Percentiles rank a stretch among this genome's conserved stretches.
Conservation (phyloP, 2,329 filamentous ascomycete species). For the Rutstroemia sp. region DNA sequence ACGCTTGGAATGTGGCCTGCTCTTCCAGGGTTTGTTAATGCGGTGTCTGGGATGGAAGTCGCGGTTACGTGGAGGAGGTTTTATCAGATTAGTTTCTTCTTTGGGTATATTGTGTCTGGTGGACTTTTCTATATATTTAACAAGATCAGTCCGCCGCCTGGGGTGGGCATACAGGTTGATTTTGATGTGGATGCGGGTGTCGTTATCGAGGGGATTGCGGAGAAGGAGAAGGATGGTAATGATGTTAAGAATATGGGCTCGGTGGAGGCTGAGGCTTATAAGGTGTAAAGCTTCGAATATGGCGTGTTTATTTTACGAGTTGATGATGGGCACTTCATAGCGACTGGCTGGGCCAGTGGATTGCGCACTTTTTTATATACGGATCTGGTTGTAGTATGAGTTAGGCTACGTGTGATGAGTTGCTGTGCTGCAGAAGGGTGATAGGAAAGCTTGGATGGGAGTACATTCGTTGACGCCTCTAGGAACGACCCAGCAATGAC, state of each 20-base stretch:
- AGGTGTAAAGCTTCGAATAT: neutral
- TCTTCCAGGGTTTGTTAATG: constrained; percentile 28
- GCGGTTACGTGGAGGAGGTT: constrained; percentile 31
- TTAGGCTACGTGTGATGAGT: too few relatives aligned
- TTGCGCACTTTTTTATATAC: too few relatives aligned
- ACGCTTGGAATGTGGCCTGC: constrained; percentile 28
- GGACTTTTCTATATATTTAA: constrained; percentile 29
- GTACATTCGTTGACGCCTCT: too few relatives aligned
- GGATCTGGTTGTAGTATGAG: too few relatives aligned
- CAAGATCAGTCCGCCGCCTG: constrained; percentile 27
- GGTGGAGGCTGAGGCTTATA: neutral
- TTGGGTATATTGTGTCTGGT: constrained; percentile 33
- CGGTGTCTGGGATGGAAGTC: constrained; percentile 16
- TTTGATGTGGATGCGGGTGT: neutral
- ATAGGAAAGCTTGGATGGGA: too few relatives aligned
- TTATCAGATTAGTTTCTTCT: constrained; percentile 36
- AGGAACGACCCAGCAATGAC: too few relatives aligned
- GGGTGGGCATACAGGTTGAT: constrained; percentile 19
- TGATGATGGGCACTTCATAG: neutral
- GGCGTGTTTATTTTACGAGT: neutral
- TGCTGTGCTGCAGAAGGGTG: too few relatives aligned
- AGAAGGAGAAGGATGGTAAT: neutral
- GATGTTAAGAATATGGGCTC: neutral
- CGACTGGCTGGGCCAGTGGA: too few relatives aligned
- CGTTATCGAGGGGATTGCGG: neutral